These are phyloP conservation scores for Ramaria rubella DNA, from an alignment of 768 basidiomycete species.

Conservation along the genomic window DNA sequence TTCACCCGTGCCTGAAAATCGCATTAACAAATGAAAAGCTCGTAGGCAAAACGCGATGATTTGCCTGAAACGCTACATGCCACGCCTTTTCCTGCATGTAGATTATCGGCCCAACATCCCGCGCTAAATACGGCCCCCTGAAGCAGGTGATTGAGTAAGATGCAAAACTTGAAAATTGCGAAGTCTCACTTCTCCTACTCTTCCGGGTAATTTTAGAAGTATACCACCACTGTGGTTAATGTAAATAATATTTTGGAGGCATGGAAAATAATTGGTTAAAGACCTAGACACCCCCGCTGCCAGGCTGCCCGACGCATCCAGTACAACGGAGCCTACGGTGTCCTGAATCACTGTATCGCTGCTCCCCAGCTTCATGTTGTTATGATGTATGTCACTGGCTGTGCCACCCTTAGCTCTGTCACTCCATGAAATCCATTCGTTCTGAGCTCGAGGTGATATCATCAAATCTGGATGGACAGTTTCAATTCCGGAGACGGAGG, in stretches of 20 bases:
- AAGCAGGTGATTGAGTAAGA: constrained; percentile 1
- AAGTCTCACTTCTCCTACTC: constrained; percentile 60
- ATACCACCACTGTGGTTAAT: constrained; percentile 56
- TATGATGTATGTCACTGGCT: background rate
- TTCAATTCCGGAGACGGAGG: constrained; percentile 24
- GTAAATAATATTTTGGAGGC: background rate
- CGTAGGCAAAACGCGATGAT: background rate
- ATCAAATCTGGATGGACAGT: constrained; percentile 40
- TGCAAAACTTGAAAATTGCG: background rate
- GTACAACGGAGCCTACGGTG: constrained; percentile 75
- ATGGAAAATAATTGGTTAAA: background rate
- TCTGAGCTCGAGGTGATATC: constrained; percentile 40
- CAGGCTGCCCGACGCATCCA: constrained; percentile 30
- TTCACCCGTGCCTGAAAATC: constrained; percentile 56
- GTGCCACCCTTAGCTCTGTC: constrained; percentile 27
- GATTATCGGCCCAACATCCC: constrained; percentile 62
- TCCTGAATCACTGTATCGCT: constrained; percentile 44
- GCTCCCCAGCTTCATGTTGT: background rate
- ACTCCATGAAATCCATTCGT: constrained; percentile 61
- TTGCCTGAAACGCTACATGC: constrained; percentile 70
- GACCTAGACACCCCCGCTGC: constrained; percentile 24
- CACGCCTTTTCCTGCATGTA: constrained; percentile 27
- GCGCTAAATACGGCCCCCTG: constrained; percentile 69
- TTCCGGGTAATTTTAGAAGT: constrained; percentile 67
- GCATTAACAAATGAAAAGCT: background rate